Percentiles rank a stretch among this genome's conserved stretches.
Conservation (phyloP, 768 basidiomycete species). For the Omphalotus guepiniiformis region DNA sequence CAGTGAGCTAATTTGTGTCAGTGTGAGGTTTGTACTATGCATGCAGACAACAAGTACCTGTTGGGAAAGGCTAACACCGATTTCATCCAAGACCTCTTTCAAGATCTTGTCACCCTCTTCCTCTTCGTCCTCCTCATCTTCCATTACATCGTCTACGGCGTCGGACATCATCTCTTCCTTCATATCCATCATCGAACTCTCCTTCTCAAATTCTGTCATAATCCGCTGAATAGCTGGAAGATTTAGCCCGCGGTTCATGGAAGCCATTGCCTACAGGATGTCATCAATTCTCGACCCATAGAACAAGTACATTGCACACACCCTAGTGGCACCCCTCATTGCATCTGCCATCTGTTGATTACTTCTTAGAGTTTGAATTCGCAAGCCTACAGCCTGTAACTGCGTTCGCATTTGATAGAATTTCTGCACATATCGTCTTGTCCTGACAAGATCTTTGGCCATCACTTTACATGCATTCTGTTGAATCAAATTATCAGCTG, state of each 20-base stretch:
- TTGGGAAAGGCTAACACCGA: slow-evolving; percentile 88
- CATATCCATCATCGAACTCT: slow-evolving; percentile 99
- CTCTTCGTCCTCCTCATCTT: slow-evolving; percentile 95
- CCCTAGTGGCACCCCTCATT: slow-evolving; percentile 96
- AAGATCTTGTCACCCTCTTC: slow-evolving; percentile 94
- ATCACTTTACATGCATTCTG: slow-evolving; percentile 99
- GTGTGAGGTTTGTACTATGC: slow-evolving; percentile 11
- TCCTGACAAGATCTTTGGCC: slow-evolving; percentile 98
- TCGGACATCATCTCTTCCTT: slow-evolving; percentile 99
- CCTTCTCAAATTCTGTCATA: slow-evolving; percentile 97
- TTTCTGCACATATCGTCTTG: slow-evolving; percentile 92
- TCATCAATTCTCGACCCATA: background rate
- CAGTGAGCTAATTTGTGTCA: slow-evolving; percentile 56
- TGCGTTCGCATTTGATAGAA: slow-evolving; percentile 99
- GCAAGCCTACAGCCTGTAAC: slow-evolving; percentile 89
- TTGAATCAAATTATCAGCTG: slow-evolving; percentile 17
- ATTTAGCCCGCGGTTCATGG: slow-evolving; percentile 96
- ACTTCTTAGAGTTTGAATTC: slow-evolving; percentile 94
- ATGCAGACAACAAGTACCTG: slow-evolving; percentile 41
- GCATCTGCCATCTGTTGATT: slow-evolving; percentile 99
- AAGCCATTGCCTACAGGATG: slow-evolving; percentile 80
- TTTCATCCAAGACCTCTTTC: slow-evolving; percentile 95
- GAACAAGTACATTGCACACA: slow-evolving; percentile 32
- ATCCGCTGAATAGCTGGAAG: slow-evolving; percentile 92
- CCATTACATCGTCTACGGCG: slow-evolving; percentile 96